A percentile compares a stretch with the other conserved stretches of the same genome.
phyloP scores from a whole-genome alignment of 2,329 filamentous ascomycete species.

The Microcyclospora tardicrescens region DNA sequence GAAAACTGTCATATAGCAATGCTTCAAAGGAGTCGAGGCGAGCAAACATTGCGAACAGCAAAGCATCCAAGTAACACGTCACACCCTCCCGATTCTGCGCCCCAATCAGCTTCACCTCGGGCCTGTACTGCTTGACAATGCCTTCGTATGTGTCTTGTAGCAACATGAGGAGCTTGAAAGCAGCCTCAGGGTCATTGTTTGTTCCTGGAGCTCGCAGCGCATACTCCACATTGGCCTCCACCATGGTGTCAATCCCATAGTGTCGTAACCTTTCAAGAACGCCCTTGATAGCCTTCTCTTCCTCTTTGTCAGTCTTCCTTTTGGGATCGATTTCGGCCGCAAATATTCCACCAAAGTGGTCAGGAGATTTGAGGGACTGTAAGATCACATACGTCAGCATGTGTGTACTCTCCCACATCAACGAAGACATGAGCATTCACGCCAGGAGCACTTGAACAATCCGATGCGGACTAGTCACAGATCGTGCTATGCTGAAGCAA shows the following conservation, averaged over 20 bases:
- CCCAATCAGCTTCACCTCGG: slow-evolving; percentile 60
- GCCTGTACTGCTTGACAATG: slow-evolving; percentile 60
- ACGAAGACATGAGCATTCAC: too few relatives aligned
- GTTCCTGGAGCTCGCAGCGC: slow-evolving; percentile 50
- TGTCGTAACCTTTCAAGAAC: slow-evolving; percentile 40
- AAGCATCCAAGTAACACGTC: slow-evolving; percentile 86
- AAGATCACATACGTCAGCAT: background rate
- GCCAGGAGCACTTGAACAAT: too few relatives aligned
- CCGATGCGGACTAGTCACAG: too few relatives aligned
- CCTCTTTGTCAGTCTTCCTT: slow-evolving; percentile 44
- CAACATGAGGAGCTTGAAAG: slow-evolving; percentile 62
- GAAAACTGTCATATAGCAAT: slow-evolving; percentile 70
- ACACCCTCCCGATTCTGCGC: slow-evolving; percentile 76
- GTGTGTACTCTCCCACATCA: too few relatives aligned
- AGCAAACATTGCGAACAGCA: slow-evolving; percentile 93
- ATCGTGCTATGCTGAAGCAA: too few relatives aligned
- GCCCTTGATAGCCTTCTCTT: slow-evolving; percentile 42
- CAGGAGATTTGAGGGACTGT: slow-evolving; percentile 36
- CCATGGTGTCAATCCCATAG: slow-evolving; percentile 42
- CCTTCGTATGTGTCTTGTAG: slow-evolving; percentile 73
- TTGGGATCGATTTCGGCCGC: slow-evolving; percentile 39
- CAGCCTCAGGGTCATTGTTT: slow-evolving; percentile 57
- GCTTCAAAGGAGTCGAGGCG: slow-evolving; percentile 82
- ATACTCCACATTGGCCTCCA: slow-evolving; percentile 50
- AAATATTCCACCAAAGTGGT: slow-evolving; percentile 54